Evolutionary conservation across 2,329 filamentous ascomycete species (phyloP), one percentile per base, ranked within the genome.

Genomic region (Botrytis paeoniae): DNA sequence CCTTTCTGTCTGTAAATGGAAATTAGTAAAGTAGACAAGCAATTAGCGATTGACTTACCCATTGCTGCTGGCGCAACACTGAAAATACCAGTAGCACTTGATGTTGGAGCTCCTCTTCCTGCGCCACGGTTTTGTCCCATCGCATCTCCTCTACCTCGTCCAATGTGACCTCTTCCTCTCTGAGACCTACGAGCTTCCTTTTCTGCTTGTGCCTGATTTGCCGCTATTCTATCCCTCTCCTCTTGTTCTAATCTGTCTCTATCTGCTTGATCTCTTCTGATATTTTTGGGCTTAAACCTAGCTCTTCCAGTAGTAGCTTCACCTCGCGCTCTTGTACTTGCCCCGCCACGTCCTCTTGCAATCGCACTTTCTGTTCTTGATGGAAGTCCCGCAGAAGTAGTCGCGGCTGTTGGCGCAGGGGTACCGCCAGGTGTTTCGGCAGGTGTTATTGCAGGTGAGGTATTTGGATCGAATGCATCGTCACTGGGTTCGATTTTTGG

Each of bases 241-340:
- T 76, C 72, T 32, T 71, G 59, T 25, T 71, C 77, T 41, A 79
- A 66, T 43, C 77, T 76, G 14, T 79, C 76, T 59, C 78, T 73
- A 68, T 79, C 78, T 9, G 57, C 72, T 39, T 74, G 74, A 74
- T 76, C 75, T 73, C 79, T 76, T 57, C 80, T 73, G n/a, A 79
- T 71, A 74, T 73, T 75, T 57, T 78, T 80, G 8, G 80, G 80
- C 71, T 81, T 81, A 73, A 81, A 81, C 73, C 77, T 80, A 59
- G 78, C 79, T 45, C 71, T 71, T 51, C 74, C 75, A 12, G 75
- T 73, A 72, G 75, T 72, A 71, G 74, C 57, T 14, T 74, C 75
- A 54, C 75, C 76, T 66, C 70, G 71, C 22, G 72, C 73, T n/a
- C 63, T 59, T 12, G 37, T 72, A 25, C 68, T 71, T 73, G 66